Base-by-base conservation (phyloP, 371 early-diverging fungal species). In the Mucor piriformis region DNA sequence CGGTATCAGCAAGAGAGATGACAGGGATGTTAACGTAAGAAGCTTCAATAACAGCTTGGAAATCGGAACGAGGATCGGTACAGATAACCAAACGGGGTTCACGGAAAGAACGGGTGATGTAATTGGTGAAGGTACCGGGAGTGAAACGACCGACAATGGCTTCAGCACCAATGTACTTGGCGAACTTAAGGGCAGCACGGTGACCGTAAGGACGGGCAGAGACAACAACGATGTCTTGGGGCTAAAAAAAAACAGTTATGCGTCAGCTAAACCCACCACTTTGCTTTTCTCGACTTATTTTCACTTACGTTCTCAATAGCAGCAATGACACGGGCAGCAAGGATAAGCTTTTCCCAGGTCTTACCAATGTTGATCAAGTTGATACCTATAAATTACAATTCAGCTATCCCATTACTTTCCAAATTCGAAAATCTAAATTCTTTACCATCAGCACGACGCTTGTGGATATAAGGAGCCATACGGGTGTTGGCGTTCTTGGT, bases 91-190 rank as follows among this genome's bases (percentile, higher is more conserved):
- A 82, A 66, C 99, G 92, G 70, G 99, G 99, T 86, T 99, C 99
- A 84, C 94, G 92, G 90, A 98, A 96, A 67, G 94, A 83, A 74
- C 95, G 96, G 70, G 99, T 98, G 84, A 94, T 96, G 87, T 98
- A 96, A 87, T 99, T 99, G 78, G 99, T 99, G 89, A 99, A 99
- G 77, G 95, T 97, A 87, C 99, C 99, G 66, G 99, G 99, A 79
- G 99, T 98, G 93, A 98, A 99, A 75, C 99, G 93, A 79, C 99
- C 99, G 59, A 98, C 98, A 63, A 97, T 92, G 73, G 99, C 97
- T 81, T 95, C 96, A 61, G 95, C 93, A 66, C 97, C 97, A 66
- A 95, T 97, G 87, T 94, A 91, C 69, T 91, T 90, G 61, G 97
- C 97, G 85, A 94, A 99, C 91, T 98, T 99, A 53, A 96, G 85